These are phyloP conservation scores for Dendrobium nobile DNA, from an alignment of 106 monocot genomes.

Conservation along the genomic window DNA sequence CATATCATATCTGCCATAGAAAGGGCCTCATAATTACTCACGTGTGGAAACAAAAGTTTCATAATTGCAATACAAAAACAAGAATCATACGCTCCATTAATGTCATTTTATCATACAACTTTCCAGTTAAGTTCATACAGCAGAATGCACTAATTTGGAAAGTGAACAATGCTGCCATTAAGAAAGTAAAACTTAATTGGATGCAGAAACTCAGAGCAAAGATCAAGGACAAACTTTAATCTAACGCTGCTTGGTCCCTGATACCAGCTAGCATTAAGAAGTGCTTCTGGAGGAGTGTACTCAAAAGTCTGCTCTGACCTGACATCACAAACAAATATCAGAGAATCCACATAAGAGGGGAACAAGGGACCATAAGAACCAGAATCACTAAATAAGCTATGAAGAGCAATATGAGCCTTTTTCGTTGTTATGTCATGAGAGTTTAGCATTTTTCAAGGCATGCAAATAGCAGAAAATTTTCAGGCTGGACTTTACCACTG, in stretches of 20 bases:
- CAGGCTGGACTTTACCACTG: not conserved
- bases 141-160: not conserved
- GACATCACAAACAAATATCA: constrained; percentile 14
- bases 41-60: not conserved
- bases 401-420: constrained; percentile 1
- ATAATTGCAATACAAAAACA: not conserved
- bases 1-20: constrained; percentile 72
- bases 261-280: constrained; percentile 85
- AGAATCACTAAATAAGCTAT: not conserved
- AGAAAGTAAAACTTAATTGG: not conserved
- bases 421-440: not conserved
- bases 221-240: constrained; percentile 45
- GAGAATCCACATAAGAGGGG: not conserved
- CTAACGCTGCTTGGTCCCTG: constrained; percentile 36
- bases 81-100: not conserved
- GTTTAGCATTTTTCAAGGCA: not conserved
- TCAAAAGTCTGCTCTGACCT: constrained; percentile 90
- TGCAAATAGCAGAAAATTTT: not conserved
- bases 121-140: not conserved
- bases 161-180: not conserved
- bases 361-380: not conserved
- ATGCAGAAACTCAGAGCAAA: constrained; percentile 2
- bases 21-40: not conserved
- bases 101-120: not conserved
- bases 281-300: constrained; percentile 85